phyloP scores from a whole-genome alignment of 78 protist species.

The Guillardia theta region DNA sequence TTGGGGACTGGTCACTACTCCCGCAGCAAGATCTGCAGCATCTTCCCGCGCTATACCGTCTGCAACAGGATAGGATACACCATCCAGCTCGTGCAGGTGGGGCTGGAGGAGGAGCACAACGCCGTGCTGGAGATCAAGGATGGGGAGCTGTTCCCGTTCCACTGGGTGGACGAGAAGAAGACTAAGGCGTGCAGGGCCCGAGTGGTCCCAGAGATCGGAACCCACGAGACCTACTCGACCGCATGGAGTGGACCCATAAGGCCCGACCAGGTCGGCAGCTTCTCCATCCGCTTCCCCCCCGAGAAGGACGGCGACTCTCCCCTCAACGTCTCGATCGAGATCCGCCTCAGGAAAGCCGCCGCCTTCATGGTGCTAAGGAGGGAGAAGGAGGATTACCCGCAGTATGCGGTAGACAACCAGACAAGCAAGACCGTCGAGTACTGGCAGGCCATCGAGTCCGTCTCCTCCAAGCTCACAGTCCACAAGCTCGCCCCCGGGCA shows the following conservation, averaged over 20 bases:
- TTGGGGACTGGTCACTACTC: background rate
- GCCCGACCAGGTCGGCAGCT: background rate
- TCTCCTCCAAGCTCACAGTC: too few relatives aligned
- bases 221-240: background rate
- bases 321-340: background rate
- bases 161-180: background rate
- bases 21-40: slow-evolving; percentile 9
- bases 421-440: background rate
- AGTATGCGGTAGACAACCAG: background rate
- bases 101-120: slow-evolving; percentile 4
- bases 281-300: background rate
- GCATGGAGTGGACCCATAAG: background rate
- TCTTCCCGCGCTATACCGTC: background rate
- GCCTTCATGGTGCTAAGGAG: background rate
- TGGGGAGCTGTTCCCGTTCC: background rate
- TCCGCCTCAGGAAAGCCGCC: background rate
- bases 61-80: background rate
- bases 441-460: too few relatives aligned
- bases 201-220: background rate
- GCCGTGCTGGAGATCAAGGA: background rate
- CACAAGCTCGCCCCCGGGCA: too few relatives aligned
- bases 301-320: background rate
- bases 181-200: background rate
- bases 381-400: background rate
- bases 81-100: background rate